Conservation (phyloP, 164 flowering plant species). For the Piper betle region DNA sequence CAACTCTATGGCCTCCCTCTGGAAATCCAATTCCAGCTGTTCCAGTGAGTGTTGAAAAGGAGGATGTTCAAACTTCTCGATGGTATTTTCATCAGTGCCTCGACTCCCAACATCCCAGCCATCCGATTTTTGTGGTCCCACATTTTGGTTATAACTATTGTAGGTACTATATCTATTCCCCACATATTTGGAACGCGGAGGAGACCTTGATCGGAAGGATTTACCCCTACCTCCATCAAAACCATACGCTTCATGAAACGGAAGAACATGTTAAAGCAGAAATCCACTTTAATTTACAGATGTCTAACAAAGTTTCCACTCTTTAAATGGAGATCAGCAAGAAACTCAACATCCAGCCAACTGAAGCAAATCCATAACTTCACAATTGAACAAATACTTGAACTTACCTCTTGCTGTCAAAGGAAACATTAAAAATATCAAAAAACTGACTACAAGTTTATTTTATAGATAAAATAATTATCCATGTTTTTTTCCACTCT, state of each 20-base stretch:
- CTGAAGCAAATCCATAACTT: slow-evolving; percentile 18
- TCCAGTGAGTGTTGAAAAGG: slow-evolving; percentile 53
- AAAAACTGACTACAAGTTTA: background rate
- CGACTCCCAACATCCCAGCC: slow-evolving; percentile 59
- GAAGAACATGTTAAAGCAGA: slow-evolving; percentile 56
- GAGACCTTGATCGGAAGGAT: slow-evolving; percentile 73
- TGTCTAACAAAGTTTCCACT: slow-evolving; percentile 27
- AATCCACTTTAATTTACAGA: slow-evolving; percentile 36
- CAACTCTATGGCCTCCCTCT: slow-evolving; percentile 76
- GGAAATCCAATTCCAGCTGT: slow-evolving; percentile 77
- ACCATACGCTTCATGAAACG: slow-evolving; percentile 90
- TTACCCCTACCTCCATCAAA: slow-evolving; percentile 68
- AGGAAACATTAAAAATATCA: slow-evolving; percentile 9
- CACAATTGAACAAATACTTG: slow-evolving; percentile 63
- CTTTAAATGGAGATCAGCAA: slow-evolving; percentile 37
- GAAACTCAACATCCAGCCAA: slow-evolving; percentile 2
- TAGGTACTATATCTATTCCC: slow-evolving; percentile 40
- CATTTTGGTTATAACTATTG: slow-evolving; percentile 41
- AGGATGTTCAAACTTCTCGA: slow-evolving; percentile 38
- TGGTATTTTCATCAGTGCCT: slow-evolving; percentile 33
- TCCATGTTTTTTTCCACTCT: too few relatives aligned
- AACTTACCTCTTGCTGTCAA: slow-evolving; percentile 98
- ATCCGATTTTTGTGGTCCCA: slow-evolving; percentile 37
- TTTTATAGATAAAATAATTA: too few relatives aligned
- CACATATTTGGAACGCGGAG: slow-evolving; percentile 33